Base-by-base conservation (phyloP, 2,329 filamentous ascomycete species). In the Ceratocystis alfenasii region DNA sequence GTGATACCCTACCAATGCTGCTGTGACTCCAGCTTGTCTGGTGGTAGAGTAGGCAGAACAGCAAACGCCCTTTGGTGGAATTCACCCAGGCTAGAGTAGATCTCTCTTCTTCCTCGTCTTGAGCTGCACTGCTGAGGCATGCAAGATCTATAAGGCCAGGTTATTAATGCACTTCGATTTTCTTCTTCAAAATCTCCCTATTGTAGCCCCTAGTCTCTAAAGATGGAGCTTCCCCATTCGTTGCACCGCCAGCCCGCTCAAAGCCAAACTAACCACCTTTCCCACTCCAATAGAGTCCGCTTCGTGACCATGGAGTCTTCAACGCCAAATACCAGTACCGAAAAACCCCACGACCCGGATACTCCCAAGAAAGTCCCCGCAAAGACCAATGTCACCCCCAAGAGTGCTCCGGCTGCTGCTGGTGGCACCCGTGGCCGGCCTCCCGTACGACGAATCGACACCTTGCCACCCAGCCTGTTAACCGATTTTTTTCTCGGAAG, bases 401-500 rank as follows among this genome's bases (percentile, higher is more conserved):
- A 78, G 71, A 78, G 77, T 66, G 76, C 78, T 2, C 78, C 79
- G 5, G 75, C 74, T 36, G 74, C 72, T 7, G 10, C 62, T n/a
- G 68, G 66, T 6, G 55, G 70, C 22, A 67, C 65, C 22, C 72
- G 75, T 22, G 70, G 73, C 20, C 74, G 75, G 59, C 72, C 76
- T 25, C 74, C 74, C 60, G 74, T 77, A 30, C 78, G 75, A 64
- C 79, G 73, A 63, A 69, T 71, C 5, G 73, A 76, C 65, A 73
- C 75, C 5, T 77, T 79, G 65, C 78, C 78, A 22, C 70, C 70
- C 12, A 83, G 79, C 1, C 74, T 85, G 3, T 75, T 85, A 7
- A 75, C 76, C 44, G 83, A 85, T 72, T 85, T 85, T 71, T 75
- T 85, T 48, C 75, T 82, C 28, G 83, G 83, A 15, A 78, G 81